These are phyloP conservation scores for Pleurostoma richardsiae DNA, from an alignment of 2,329 filamentous ascomycete genomes.

Conservation along the genomic window DNA sequence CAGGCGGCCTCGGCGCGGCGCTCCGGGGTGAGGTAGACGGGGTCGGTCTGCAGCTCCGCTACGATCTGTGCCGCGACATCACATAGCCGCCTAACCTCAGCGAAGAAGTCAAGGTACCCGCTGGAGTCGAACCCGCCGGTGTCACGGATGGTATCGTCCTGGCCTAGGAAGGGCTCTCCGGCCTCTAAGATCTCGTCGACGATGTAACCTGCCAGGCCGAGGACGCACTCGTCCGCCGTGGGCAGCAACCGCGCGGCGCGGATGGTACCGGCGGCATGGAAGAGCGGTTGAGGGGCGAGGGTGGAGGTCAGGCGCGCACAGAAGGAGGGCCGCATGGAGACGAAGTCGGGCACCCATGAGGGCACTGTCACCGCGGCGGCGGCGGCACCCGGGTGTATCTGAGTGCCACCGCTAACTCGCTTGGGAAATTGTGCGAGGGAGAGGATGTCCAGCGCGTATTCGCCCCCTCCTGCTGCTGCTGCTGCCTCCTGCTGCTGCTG, in stretches of 20 bases:
- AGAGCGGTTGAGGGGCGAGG: neutral
- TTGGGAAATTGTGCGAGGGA: neutral
- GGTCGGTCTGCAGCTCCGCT: neutral
- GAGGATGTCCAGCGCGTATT: neutral
- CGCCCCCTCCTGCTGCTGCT: neutral
- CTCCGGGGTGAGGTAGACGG: neutral
- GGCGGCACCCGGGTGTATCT: neutral
- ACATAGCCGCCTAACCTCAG: neutral
- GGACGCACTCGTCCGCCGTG: neutral
- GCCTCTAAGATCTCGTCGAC: neutral
- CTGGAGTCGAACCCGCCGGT: neutral
- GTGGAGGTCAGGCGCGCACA: neutral
- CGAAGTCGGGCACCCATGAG: slow-evolving; percentile 2
- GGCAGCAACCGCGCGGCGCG: neutral
- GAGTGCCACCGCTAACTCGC: neutral
- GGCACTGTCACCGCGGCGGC: neutral
- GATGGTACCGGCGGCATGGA: neutral
- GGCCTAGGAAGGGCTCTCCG: neutral
- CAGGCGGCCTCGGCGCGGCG: neutral
- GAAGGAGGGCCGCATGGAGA: neutral
- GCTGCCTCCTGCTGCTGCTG: too few species aligned
- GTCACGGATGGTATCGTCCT: neutral
- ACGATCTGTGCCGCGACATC: neutral
- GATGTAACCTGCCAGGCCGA: neutral
- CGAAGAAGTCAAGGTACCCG: neutral